Evolutionary conservation across 2,329 filamentous ascomycete species (phyloP).

Genomic region (Macrophomina phaseolina): DNA sequence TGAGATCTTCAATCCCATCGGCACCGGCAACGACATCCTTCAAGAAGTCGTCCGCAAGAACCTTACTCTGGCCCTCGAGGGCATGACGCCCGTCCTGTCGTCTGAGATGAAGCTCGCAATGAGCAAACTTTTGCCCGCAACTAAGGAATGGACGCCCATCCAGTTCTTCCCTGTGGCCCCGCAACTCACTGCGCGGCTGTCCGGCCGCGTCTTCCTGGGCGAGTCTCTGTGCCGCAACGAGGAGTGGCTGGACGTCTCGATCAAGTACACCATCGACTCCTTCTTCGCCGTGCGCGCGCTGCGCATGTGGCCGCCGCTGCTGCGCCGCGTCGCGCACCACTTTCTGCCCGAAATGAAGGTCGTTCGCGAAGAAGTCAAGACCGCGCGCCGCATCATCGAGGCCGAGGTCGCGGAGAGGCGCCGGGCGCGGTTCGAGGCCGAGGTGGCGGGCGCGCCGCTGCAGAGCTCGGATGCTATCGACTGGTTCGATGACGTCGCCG

Average conservation of each 20-base stretch:
- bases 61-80: conserved; percentile 2
- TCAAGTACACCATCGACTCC: conserved; percentile 44
- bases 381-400: conserved; percentile 42
- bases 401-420: conserved; percentile 41
- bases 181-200: conserved; percentile 45
- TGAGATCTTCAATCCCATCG: conserved; percentile 17
- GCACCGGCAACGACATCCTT: conserved; percentile 17
- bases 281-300: conserved; percentile 41
- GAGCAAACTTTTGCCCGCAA: neutral
- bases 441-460: conserved; percentile 31
- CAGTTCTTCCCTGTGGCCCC: conserved; percentile 36
- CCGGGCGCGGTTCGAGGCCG: conserved; percentile 24
- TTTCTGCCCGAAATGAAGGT: conserved; percentile 41
- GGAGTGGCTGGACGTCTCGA: conserved; percentile 45
- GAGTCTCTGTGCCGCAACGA: conserved; percentile 44
- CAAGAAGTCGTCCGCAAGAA: conserved; percentile 12
- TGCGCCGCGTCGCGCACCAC: conserved; percentile 42
- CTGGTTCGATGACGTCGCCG: conserved; percentile 33
- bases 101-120: neutral
- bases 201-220: conserved; percentile 45
- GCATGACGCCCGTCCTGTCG: neutral
- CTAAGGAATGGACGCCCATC: conserved; percentile 21
- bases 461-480: conserved; percentile 35
- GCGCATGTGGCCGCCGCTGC: conserved; percentile 41
- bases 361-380: conserved; percentile 39